Conservation (phyloP, 208 protist species). For the Entamoeba nuttalli region DNA sequence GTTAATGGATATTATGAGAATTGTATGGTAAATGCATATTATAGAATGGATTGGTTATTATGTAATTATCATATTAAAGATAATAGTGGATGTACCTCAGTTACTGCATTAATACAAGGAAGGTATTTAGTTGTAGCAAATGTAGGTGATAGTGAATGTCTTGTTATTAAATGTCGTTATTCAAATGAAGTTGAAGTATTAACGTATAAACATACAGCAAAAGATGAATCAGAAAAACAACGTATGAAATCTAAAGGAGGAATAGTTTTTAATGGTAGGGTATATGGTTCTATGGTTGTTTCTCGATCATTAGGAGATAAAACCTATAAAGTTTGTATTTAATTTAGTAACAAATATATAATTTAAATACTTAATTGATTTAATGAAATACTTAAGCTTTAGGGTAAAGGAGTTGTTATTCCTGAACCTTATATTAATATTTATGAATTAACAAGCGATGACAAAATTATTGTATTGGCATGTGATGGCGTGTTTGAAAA, state of each 20-base stretch:
- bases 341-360: not conserved
- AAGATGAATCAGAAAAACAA: not conserved
- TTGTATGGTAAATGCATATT: not conserved
- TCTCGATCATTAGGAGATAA: not conserved
- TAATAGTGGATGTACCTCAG: not conserved
- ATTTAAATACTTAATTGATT: not conserved
- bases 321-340: not conserved
- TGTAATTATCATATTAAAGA: not conserved
- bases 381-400: not conserved
- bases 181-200: not conserved
- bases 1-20: not conserved
- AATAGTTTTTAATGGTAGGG: not conserved
- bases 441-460: not conserved
- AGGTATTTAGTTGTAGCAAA: not conserved
- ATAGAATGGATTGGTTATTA: not conserved
- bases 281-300: not conserved
- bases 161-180: not conserved
- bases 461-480: not conserved
- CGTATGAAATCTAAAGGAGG: not conserved
- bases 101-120: not conserved
- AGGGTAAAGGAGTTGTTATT: not conserved
- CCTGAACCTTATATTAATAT: not conserved
- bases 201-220: not conserved
- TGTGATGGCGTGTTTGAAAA: not conserved
- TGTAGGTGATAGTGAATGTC: not conserved